A percentile compares a stretch with the other conserved stretches of the same genome.
Conservation (phyloP, 2,329 filamentous ascomycete genomes). For the Zymoseptoria passerinii region DNA sequence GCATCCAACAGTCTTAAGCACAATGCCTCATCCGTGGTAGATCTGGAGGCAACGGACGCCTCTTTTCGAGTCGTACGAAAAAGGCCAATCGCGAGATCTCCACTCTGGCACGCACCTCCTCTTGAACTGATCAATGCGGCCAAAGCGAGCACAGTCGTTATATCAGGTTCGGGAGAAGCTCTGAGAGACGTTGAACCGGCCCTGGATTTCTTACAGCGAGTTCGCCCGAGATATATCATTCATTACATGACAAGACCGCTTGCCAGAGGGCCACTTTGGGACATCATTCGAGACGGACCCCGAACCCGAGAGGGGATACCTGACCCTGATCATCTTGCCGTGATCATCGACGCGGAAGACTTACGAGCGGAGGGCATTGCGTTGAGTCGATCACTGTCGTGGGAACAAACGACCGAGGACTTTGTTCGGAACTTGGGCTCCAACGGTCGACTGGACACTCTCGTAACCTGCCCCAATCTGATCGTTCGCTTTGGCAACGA, state of each 20-base stretch:
- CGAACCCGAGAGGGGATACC: constrained; percentile 24
- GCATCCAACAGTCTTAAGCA: constrained; percentile 22
- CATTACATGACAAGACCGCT: constrained; percentile 29
- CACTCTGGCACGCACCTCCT: constrained; percentile 24
- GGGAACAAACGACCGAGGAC: constrained; percentile 29
- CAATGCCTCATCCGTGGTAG: constrained; percentile 25
- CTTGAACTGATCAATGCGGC: constrained; percentile 15
- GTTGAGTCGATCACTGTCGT: constrained; percentile 26
- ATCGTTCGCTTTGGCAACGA: constrained; percentile 29
- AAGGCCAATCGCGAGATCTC: constrained; percentile 20
- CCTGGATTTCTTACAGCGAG: constrained; percentile 26
- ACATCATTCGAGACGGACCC: constrained; percentile 28
- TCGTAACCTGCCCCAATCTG: constrained; percentile 30
- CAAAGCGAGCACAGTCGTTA: constrained; percentile 23
- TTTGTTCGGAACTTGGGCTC: constrained; percentile 29
- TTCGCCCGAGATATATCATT: constrained; percentile 25
- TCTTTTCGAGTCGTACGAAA: constrained; percentile 17
- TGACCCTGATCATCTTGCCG: constrained; percentile 27
- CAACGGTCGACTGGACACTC: constrained; percentile 28
- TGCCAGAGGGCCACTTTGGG: constrained; percentile 27
- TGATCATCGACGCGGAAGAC: constrained; percentile 30
- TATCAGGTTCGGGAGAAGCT: constrained; percentile 26
- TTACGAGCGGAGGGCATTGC: constrained; percentile 28
- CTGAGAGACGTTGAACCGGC: constrained; percentile 27
- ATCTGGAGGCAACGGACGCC: constrained; percentile 14